Conservation (phyloP, 2,329 filamentous ascomycete genomes). For the Lasiodiplodia gonubiensis region DNA sequence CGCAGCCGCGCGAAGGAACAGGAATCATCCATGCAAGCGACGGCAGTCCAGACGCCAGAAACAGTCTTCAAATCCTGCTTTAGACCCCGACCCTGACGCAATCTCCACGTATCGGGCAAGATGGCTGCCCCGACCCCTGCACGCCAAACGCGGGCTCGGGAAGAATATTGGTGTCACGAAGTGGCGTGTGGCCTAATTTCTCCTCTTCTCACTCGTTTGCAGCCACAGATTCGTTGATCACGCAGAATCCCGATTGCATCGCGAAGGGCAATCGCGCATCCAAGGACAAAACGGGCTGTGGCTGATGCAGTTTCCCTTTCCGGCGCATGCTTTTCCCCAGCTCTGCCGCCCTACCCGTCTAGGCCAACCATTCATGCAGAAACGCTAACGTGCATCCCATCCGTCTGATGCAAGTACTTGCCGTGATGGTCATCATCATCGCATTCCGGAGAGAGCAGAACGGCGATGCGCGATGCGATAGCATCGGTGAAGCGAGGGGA, state of each 20-base stretch:
- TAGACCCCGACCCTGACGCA: constrained; percentile 6
- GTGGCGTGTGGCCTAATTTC: not conserved
- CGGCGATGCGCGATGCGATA: not conserved
- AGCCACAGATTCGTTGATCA: not conserved
- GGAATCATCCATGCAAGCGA: constrained; percentile 15
- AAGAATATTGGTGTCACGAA: not conserved
- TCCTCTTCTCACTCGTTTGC: not conserved
- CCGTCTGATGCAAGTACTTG: not conserved
- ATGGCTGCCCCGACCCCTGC: not conserved
- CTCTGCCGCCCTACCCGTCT: not conserved
- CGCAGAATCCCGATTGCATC: not conserved
- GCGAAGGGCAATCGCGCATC: no score
- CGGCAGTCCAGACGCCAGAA: constrained; percentile 13
- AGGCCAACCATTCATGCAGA: not conserved
- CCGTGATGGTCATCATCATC: constrained; percentile 3
- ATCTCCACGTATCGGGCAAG: constrained; percentile 16
- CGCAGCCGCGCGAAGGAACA: not conserved
- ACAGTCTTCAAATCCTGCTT: constrained; percentile 16
- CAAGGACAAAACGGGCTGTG: not conserved
- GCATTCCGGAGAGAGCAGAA: not conserved
- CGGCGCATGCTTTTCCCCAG: not conserved
- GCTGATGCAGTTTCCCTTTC: constrained; percentile 1
- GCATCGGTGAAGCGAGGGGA: not conserved
- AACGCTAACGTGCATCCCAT: not conserved
- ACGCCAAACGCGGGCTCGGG: not conserved